Evolutionary conservation across 805 yeast species (phyloP), one percentile per base, ranked within the genome.

Genomic region (Lipomyces chichibuensis): DNA sequence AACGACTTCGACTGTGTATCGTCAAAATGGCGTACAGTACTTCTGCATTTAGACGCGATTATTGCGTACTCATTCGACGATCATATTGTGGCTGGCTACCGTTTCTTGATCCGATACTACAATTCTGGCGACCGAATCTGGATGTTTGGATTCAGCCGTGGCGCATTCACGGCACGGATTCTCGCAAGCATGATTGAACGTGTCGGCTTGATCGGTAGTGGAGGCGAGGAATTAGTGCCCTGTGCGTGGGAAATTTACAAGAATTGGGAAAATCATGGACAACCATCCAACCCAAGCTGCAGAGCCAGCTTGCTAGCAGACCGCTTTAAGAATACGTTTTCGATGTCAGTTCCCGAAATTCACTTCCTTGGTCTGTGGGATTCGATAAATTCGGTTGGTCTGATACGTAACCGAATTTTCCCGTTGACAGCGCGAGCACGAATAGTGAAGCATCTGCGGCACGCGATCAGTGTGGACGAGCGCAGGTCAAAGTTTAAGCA

Each of bases 331-430:
- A 79, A 77, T 58, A 84, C 88, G 0, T 88, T 88, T 73, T 82
- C 85, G 14, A 76, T 86, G 59, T 71, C 78, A 4, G 71, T 75
- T 1, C 83, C 85, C 2, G 73, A 72, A 8, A 80, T 88, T 59
- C 82, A 83, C 69, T 86, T 87, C 66, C 84, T 88, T 82, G 92
- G 92, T 0, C 75, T 88, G 23, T 88, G 88, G 83, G 92, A 88
- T 76, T 84, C 90, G 0, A 86, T 88, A 23, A 87, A 86, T 73
- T 87, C 91, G 0, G 87, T 87, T 25, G 92, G 92, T 0, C 71
- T 87, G 9, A 65, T 87, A 3, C 78, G 85, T 54, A 90, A 87
- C 72, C 76, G 85, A 52, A 69, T 85, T 74, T 88, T 87, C 69
- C 90, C 91, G 0, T 9, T 25, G 14, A 86, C 80, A 69, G 81